phyloP scores from a whole-genome alignment of 495 filamentous ascomycete genomes.

The Penicillium steckii region DNA sequence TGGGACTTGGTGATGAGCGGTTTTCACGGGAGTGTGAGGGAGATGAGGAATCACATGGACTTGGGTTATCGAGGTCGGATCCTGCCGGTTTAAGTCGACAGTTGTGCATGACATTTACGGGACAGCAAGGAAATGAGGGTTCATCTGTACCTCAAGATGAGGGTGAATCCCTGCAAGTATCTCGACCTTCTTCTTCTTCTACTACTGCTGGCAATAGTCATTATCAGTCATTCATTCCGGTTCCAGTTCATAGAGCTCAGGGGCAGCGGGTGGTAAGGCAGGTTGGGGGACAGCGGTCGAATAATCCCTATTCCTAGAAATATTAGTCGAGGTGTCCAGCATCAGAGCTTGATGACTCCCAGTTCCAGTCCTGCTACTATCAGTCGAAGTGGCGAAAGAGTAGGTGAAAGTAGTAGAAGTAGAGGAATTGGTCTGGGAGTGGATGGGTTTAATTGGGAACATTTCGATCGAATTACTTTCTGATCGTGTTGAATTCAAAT shows the following conservation, averaged over 20 bases:
- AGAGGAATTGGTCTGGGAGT: neutral
- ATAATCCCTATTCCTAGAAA: too few relatives aligned
- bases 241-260: neutral
- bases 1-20: too few relatives aligned
- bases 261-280: neutral
- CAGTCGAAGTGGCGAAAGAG: neutral
- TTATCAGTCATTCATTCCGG: conserved; percentile 4
- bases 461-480: conserved; percentile 24
- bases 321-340: too few relatives aligned
- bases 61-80: too few relatives aligned
- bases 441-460: conserved; percentile 14
- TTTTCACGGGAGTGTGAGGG: too few relatives aligned
- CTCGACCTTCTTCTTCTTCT: neutral
- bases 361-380: too few relatives aligned
- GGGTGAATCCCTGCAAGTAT: too few relatives aligned
- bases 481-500: conserved; percentile 3
- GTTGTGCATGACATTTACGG: too few relatives aligned
- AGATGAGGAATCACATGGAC: too few relatives aligned
- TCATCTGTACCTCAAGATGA: neutral
- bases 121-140: neutral
- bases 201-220: neutral
- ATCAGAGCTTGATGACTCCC: too few relatives aligned
- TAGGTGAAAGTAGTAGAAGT: neutral
- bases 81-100: too few relatives aligned
- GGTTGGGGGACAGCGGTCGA: neutral